Conservation (phyloP, 2,329 filamentous ascomycete species). For the Aspergillus vadensis region DNA sequence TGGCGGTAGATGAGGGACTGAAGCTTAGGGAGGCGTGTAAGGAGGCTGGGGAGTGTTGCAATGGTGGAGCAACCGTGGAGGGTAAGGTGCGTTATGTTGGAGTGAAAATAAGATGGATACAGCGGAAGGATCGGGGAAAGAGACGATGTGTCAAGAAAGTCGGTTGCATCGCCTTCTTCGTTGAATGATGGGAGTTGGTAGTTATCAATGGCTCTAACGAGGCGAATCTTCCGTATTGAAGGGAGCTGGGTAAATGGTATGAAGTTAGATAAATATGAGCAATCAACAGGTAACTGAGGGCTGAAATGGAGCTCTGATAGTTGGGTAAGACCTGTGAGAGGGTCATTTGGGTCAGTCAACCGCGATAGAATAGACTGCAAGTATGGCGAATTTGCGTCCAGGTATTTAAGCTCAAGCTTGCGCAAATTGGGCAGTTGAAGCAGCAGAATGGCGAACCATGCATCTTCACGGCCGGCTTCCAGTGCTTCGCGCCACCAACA, state of each 20-base stretch:
- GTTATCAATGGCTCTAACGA: not conserved
- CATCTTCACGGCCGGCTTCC: not conserved
- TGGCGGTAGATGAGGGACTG: not conserved
- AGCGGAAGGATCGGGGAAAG: not conserved
- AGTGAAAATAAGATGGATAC: not conserved
- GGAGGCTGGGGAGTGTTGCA: not conserved
- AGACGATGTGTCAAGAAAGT: too few species aligned
- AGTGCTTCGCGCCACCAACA: not conserved
- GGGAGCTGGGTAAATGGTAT: not conserved
- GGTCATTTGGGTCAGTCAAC: not conserved
- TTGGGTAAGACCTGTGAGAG: not conserved
- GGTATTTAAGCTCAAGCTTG: not conserved
- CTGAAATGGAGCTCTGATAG: not conserved
- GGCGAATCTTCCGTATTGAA: not conserved
- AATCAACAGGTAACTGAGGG: not conserved
- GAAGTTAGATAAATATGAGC: not conserved
- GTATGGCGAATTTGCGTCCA: not conserved
- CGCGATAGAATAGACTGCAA: not conserved
- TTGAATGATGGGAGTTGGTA: not conserved
- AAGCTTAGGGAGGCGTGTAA: not conserved
- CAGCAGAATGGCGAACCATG: not conserved
- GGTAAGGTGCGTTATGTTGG: not conserved
- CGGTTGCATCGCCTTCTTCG: not conserved
- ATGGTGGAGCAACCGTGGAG: not conserved
- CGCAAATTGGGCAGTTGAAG: not conserved